These are phyloP conservation scores for Naganishia randhawae DNA, from an alignment of 768 basidiomycete genomes.

Conservation along the genomic window DNA sequence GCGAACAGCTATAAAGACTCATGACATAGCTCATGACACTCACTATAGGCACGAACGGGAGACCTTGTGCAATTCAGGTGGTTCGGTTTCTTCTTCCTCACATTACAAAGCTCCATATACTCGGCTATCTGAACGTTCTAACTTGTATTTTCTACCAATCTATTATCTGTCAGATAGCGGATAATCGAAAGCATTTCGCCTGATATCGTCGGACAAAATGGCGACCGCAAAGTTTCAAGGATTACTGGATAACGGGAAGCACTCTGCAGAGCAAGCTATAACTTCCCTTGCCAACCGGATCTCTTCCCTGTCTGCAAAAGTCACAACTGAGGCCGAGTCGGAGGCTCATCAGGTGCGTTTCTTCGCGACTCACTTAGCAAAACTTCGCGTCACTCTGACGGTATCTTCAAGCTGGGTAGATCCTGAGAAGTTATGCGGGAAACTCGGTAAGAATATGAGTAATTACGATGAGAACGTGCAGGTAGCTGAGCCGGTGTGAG, in stretches of 20 bases:
- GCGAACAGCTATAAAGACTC: too few species aligned
- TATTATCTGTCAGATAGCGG: too few species aligned
- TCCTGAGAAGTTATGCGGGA: conserved; percentile 32
- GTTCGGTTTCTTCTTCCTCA: too few species aligned
- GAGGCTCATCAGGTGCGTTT: conserved; percentile 21
- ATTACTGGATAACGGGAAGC: neutral
- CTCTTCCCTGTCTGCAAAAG: neutral
- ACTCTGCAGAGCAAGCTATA: neutral
- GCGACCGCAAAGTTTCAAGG: neutral
- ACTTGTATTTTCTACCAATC: too few species aligned
- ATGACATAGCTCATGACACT: too few species aligned
- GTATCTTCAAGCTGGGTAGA: conserved; percentile 11
- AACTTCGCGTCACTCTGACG: neutral
- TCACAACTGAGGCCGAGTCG: neutral
- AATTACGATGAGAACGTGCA: neutral
- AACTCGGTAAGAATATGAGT: conserved; percentile 21
- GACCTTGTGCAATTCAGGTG: too few species aligned
- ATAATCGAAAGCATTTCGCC: neutral
- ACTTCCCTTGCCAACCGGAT: neutral
- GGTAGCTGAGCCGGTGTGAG: neutral
- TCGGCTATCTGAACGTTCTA: too few species aligned
- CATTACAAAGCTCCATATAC: too few species aligned
- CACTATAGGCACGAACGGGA: too few species aligned
- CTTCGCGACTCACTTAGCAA: neutral
- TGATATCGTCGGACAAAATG: neutral